Evolutionary conservation across 192 early-diverging fungal species (phyloP), one percentile per base, ranked within the genome.

Genomic region (Phlyctochytrium planicorne): DNA sequence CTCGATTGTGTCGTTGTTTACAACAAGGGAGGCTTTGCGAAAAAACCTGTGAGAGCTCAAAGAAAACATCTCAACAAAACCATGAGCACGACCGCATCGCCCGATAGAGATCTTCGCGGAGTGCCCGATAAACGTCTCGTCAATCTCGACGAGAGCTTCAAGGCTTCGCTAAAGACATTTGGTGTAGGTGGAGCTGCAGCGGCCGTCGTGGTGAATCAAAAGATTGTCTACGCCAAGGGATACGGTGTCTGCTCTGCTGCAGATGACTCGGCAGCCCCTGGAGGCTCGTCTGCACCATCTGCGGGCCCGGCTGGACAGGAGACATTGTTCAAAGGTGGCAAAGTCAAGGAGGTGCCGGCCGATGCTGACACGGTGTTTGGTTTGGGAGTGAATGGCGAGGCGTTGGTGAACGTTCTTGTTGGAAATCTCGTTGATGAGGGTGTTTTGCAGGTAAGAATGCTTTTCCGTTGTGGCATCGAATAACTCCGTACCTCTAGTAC

Each of bases 41-140:
- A n/a, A n/a, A n/a, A n/a, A n/a, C n/a, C n/a, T n/a, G n/a, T n/a
- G n/a, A n/a, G n/a, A n/a, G n/a, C n/a, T n/a, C n/a, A n/a, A n/a
- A n/a, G n/a, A n/a, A n/a, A n/a, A n/a, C n/a, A n/a, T n/a, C n/a
- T n/a, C n/a, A n/a, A n/a, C n/a, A n/a, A n/a, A n/a, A n/a, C n/a
- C n/a, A n/a, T n/a, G n/a, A n/a, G n/a, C n/a, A n/a, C n/a, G n/a
- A n/a, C n/a, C n/a, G n/a, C n/a, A n/a, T 27, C 29, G 34, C 34
- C 47, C 47, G 40, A 72, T 17, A 32, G 70, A 6, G 70, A 72
- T 33, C 63, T 72, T 23, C 32, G 70, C 4, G 70, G 35, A 0
- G 55, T 29, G 14, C 70, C 70, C 2, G 70, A 72, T 30, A 59
- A 40, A 27, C 53, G 70, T 2, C 63, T 67, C 24, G 23, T 61